phyloP scores from a whole-genome alignment of 192 early-diverging fungal species.

The Helicostylum pulchrum region DNA sequence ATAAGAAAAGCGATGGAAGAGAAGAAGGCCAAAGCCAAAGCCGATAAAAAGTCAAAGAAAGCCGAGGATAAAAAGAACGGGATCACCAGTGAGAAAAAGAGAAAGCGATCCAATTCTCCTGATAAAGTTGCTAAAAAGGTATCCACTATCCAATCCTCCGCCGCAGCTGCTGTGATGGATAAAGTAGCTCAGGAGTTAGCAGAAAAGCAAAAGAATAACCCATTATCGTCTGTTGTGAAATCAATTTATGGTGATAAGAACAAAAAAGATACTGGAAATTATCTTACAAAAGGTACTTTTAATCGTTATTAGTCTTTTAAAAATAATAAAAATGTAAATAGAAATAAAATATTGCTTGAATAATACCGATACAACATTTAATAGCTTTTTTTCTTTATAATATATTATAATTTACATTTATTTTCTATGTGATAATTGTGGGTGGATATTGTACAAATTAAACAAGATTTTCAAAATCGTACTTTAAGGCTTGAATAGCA shows the following conservation, averaged over 20 bases:
- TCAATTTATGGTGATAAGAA: slow-evolving; percentile 36
- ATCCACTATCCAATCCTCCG: slow-evolving; percentile 28
- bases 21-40: slow-evolving; percentile 46
- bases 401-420: no score
- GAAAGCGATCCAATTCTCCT: slow-evolving; percentile 24
- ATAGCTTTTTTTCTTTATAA: no score
- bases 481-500: slow-evolving; percentile 15
- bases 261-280: slow-evolving; percentile 28
- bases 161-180: slow-evolving; percentile 40
- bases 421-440: no score
- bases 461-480: slow-evolving; percentile 7
- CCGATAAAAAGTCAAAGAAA: slow-evolving; percentile 45
- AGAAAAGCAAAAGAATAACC: slow-evolving; percentile 30
- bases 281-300: slow-evolving; percentile 38
- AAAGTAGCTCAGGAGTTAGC: slow-evolving; percentile 46
- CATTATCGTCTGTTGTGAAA: slow-evolving; percentile 31
- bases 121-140: slow-evolving; percentile 14
- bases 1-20: slow-evolving; percentile 55
- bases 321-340: no score
- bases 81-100: slow-evolving; percentile 38
- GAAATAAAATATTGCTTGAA: no score
- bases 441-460: neutral
- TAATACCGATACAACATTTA: no score
- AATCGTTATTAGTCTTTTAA: slow-evolving; percentile 25
- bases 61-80: slow-evolving; percentile 28